phyloP scores from a whole-genome alignment of 495 filamentous ascomycete species.

The Tuber umbilicatum region DNA sequence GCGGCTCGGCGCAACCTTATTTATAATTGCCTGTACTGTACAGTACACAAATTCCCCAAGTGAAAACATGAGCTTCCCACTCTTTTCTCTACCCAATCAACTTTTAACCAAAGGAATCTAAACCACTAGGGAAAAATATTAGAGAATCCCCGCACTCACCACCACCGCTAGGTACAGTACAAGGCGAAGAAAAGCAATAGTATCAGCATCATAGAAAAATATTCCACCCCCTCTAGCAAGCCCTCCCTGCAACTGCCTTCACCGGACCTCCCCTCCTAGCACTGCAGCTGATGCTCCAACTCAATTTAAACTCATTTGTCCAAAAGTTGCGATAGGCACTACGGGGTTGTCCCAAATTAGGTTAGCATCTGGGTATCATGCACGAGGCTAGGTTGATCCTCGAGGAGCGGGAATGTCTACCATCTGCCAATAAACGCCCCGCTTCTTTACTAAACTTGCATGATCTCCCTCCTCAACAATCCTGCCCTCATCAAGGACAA shows the following conservation, averaged over 20 bases:
- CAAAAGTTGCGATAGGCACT: background rate
- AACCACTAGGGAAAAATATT: background rate
- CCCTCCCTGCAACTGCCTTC: background rate
- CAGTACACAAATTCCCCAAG: no score
- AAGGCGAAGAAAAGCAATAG: background rate
- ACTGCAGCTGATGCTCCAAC: background rate
- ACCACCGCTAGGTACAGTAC: background rate
- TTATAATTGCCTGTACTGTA: no score
- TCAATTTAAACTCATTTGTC: background rate
- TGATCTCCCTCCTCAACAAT: conserved; percentile 44
- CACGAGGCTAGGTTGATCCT: background rate
- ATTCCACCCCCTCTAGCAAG: background rate
- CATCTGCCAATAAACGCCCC: conserved; percentile 45
- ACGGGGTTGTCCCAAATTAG: background rate
- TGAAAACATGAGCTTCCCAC: no score
- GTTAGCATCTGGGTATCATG: background rate
- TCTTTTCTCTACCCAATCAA: no score
- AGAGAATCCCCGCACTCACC: background rate
- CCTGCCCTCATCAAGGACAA: conserved; percentile 43
- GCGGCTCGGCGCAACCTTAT: no score
- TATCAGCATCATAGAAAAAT: background rate
- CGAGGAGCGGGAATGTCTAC: background rate
- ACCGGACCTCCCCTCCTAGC: background rate
- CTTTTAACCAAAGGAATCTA: background rate
- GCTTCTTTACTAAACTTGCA: conserved; percentile 34